phyloP scores from a whole-genome alignment of 495 filamentous ascomycete genomes.

The Neurospora sp. region DNA sequence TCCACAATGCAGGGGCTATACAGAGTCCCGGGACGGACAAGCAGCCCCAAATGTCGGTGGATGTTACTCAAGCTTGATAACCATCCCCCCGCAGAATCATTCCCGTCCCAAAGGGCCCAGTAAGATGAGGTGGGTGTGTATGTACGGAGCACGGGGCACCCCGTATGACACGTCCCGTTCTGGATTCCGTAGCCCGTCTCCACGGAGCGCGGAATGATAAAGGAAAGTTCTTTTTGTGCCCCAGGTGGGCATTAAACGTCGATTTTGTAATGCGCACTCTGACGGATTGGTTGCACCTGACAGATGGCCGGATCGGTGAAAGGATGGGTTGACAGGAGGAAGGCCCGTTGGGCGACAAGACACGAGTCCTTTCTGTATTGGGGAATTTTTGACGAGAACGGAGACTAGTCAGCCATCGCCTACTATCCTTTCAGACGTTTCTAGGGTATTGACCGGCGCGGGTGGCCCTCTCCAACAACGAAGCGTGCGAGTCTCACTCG shows the following conservation, averaged over 20 bases:
- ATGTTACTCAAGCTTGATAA: constrained; percentile 8
- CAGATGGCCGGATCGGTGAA: background rate
- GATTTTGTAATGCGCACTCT: background rate
- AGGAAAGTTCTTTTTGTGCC: background rate
- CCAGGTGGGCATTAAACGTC: background rate
- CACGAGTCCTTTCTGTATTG: constrained; percentile 18
- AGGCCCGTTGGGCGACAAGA: constrained; percentile 1
- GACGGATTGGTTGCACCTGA: background rate
- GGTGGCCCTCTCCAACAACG: background rate
- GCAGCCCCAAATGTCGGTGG: background rate
- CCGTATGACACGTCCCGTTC: background rate
- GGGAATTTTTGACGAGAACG: constrained; percentile 28
- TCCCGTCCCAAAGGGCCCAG: constrained; percentile 1
- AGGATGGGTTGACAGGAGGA: background rate
- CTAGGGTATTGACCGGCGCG: background rate
- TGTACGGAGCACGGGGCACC: constrained; percentile 1
- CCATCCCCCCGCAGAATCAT: constrained; percentile 8
- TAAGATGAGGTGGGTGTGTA: constrained; percentile 1
- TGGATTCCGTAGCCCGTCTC: background rate
- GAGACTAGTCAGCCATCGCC: constrained; percentile 8
- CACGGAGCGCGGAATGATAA: background rate
- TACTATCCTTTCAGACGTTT: background rate
- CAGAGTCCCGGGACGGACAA: constrained; percentile 10
- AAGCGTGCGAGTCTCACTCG: background rate
- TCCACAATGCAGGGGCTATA: constrained; percentile 16